These are phyloP conservation scores for Microascus cirrosus DNA, from an alignment of 2,329 filamentous ascomycete genomes.

Conservation along the genomic window DNA sequence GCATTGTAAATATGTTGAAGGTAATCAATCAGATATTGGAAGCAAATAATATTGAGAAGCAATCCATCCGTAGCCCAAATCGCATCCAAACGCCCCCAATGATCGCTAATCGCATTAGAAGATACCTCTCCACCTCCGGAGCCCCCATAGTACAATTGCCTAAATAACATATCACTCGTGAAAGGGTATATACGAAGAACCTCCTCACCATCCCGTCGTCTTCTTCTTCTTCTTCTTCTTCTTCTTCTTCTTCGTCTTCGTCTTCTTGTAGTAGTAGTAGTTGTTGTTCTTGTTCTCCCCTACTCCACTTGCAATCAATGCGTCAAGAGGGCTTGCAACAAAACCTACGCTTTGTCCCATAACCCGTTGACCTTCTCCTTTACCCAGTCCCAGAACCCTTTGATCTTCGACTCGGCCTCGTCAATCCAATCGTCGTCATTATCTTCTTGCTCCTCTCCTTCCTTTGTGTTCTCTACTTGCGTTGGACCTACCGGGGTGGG, in stretches of 20 bases:
- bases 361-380: constrained; percentile 31
- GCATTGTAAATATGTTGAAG: background rate
- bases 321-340: background rate
- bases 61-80: background rate
- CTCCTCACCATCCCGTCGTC: background rate
- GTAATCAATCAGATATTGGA: background rate
- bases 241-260: background rate
- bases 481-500: background rate
- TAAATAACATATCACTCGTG: background rate
- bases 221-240: background rate
- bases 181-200: background rate
- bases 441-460: constrained; percentile 2
- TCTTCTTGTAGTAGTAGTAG: background rate
- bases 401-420: constrained; percentile 15
- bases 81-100: background rate
- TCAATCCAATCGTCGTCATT: constrained; percentile 12
- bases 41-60: background rate
- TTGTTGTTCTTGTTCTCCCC: too few relatives aligned
- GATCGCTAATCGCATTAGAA: background rate
- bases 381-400: constrained; percentile 40
- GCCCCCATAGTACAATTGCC: background rate
- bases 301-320: too few relatives aligned
- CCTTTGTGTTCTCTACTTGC: background rate
- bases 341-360: constrained; percentile 18
- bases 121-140: background rate